These are phyloP conservation scores for Glaciozyma martinii DNA, from an alignment of 768 basidiomycete species.

Conservation along the genomic window DNA sequence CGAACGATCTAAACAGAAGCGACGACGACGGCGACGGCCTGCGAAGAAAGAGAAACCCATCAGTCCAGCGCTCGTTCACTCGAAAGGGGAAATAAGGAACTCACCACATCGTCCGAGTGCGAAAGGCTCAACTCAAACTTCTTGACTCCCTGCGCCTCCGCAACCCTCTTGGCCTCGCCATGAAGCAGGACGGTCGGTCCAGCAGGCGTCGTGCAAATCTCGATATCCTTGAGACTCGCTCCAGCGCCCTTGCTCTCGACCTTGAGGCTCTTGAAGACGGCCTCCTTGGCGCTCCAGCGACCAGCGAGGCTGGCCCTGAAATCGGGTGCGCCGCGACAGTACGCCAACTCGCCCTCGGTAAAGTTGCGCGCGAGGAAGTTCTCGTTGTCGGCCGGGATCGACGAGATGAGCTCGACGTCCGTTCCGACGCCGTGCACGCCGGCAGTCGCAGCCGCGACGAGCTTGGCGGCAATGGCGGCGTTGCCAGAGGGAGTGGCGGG, in stretches of 20 bases:
- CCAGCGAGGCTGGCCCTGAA: conserved; percentile 86
- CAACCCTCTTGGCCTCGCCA: conserved; percentile 68
- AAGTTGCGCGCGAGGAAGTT: conserved; percentile 88
- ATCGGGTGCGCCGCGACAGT: conserved; percentile 79
- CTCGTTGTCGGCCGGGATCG: conserved; percentile 79
- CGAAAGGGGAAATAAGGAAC: not conserved
- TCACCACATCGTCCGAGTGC: conserved; percentile 45
- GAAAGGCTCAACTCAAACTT: conserved; percentile 75
- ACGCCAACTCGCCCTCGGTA: conserved; percentile 73
- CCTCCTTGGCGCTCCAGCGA: conserved; percentile 96
- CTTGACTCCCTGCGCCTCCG: conserved; percentile 60
- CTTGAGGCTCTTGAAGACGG: conserved; percentile 84
- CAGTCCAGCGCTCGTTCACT: not conserved
- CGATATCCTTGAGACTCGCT: conserved; percentile 94
- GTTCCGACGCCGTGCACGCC: conserved; percentile 38
- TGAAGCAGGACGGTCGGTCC: conserved; percentile 72
- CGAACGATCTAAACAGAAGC: not conserved
- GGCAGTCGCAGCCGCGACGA: conserved; percentile 17
- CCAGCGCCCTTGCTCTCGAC: conserved; percentile 83
- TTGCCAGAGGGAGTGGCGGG: conserved; percentile 10
- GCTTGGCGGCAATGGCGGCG: conserved; percentile 20
- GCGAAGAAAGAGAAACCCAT: not conserved
- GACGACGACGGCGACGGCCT: not conserved
- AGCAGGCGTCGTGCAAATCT: conserved; percentile 65
- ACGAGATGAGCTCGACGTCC: conserved; percentile 57